These are phyloP conservation scores for Mimosa bimucronata DNA, from an alignment of 306 rosid genomes.

Conservation along the genomic window DNA sequence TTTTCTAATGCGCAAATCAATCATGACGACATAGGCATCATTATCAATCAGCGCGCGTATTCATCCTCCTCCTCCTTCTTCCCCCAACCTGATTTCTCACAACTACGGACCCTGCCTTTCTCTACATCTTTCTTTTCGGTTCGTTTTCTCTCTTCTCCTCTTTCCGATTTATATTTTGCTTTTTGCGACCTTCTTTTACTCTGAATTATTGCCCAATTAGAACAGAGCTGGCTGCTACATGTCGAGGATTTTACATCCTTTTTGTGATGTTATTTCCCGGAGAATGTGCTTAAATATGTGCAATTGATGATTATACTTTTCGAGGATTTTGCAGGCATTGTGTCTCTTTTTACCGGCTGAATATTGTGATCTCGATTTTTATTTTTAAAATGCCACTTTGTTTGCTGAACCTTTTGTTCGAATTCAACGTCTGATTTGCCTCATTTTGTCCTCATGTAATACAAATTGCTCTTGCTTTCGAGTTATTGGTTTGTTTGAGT, in stretches of 20 bases:
- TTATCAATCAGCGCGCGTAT: neutral
- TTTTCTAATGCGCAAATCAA: neutral
- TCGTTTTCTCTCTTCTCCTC: neutral
- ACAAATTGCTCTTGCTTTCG: neutral
- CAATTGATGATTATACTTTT: neutral
- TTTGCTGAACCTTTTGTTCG: constrained; percentile 1
- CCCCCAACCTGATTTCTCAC: neutral
- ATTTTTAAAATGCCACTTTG: neutral
- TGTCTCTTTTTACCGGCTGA: neutral
- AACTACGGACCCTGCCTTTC: constrained; percentile 4
- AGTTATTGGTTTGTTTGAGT: neutral
- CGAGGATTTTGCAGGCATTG: neutral
- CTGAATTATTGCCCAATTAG: neutral
- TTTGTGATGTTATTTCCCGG: neutral
- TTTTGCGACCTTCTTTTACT: neutral
- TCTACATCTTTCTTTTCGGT: neutral
- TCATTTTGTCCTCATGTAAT: neutral
- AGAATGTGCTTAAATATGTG: neutral
- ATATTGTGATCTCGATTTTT: neutral
- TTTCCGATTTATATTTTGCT: neutral
- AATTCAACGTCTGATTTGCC: neutral
- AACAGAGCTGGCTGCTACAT: neutral
- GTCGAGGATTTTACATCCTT: neutral
- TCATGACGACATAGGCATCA: neutral
- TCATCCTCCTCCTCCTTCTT: neutral